Evolutionary conservation across 805 yeast species (phyloP), one percentile per base, ranked within the genome.

Genomic region (Ogataea nakhonphanomensis): DNA sequence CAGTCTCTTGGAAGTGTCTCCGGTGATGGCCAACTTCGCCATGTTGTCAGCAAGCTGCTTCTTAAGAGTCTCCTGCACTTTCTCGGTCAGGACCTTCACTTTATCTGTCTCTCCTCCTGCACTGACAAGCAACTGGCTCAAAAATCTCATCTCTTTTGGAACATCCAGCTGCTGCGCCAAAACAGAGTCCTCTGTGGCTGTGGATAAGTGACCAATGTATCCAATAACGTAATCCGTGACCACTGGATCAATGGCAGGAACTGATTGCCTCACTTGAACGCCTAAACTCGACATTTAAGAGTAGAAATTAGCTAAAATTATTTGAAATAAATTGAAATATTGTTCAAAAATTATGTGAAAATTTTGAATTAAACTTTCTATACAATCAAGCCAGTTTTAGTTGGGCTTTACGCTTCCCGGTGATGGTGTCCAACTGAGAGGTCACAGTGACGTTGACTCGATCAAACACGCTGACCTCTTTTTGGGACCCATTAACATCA

Each of bases 401-500:
- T 57, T 84, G 89, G 1, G 95, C 96, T 62, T 82, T 88, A 65
- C 98, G 80, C 70, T 91, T 91, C 37, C 96, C 96, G 3, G 95
- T 87, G 40, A 79, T 73, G 45, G 86, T 91, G 58, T 93, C 96
- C 57, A 87, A 68, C 7, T 83, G 77, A 3, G 95, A 84, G 55
- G 75, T 82, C 22, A 93, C 89, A 57, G 79, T 81, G 26, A 93
- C 98, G 32, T 74, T 69, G 22, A 93, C 90, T 59, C 81, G 81
- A 56, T 91, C 96, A 63, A 93, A 93, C 2, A 91, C 87, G 7
- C 69, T 69, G 6, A 64, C 48, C 12, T 54, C 54, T 58, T 81
- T 74, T 17, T 55, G 48, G 1, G 60, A 52, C 4, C 78, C 77
- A 1, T 45, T 41, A 3, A 64, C 57, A 7, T 63, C 62, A 7